Base-by-base conservation (phyloP, 78 protist species). In the Creolimax fragrantissima region DNA sequence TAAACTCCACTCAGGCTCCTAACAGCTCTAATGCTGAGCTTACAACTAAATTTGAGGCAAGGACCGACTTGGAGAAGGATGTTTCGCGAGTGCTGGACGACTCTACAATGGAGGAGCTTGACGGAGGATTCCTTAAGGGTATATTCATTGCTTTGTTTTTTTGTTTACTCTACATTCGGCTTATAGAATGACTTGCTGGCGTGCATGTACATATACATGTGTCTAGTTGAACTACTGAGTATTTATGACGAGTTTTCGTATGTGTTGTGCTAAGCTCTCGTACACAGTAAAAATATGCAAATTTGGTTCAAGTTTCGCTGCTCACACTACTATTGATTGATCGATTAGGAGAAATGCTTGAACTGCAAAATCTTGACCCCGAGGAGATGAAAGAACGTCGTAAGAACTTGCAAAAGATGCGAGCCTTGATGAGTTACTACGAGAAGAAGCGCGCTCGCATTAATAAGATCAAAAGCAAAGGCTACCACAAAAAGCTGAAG, bases 401-500 rank as follows among this genome's bases (percentile, higher is more conserved):
- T 37, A 11, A 86, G 90, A 45, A 42, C 36, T 45, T 86, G 6
- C 45, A 32, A 11, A 86, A 86, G 41, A 42, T 42, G 58, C 32
- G 44, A 5, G 90, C 90, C 44, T 41, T 86, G 32, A 43, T 86
- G 17, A 35, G 74, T 11, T 86, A 86, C 7, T 86, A 86, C 44
- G 90, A 86, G 90, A 42, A 36, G 44, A 86, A 86, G 90, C 32
- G 90, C 24, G 32, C 32, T 5, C 42, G 90, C 32, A 86, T 86
- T 4, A 86, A 86, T 45, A 86, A 86, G 41, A 86, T 86, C 45
- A 86, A 86, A 45, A 42, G 58, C 11, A 86, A 86, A 42, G 37
- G 86, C 86, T 83, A 83, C 7, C 58, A 86, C 42, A 86, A 86
- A 41, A 5, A 37, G 44, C 42, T 86, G 17, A 36, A 86, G 90